Conservation (phyloP, 805 yeast species). For the Candida tibetensis region DNA sequence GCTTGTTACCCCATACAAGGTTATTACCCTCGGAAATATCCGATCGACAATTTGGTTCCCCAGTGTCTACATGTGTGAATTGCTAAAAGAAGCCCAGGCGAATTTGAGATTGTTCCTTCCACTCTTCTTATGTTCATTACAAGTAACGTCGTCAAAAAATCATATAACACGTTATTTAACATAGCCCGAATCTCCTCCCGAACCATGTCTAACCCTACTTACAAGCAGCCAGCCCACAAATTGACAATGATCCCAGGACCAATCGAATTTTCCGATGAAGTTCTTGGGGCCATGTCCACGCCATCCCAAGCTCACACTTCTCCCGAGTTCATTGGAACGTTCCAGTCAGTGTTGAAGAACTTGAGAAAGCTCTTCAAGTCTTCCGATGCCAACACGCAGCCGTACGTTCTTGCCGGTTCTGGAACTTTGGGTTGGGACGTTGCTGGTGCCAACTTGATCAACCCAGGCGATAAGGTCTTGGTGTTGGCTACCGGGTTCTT, state of each 20-base stretch:
- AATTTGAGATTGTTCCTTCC: too few relatives aligned
- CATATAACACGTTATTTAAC: too few relatives aligned
- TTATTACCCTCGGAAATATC: too few relatives aligned
- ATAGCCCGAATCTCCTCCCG: not conserved
- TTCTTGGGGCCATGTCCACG: constrained; percentile 73
- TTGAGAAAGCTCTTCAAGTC: constrained; percentile 76
- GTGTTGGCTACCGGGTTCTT: constrained; percentile 90
- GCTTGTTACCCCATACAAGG: too few relatives aligned
- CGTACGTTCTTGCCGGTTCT: constrained; percentile 80
- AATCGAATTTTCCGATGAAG: constrained; percentile 76
- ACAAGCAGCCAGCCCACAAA: constrained; percentile 43
- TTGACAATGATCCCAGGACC: constrained; percentile 80
- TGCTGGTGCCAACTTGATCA: constrained; percentile 71
- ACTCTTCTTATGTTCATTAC: too few relatives aligned
- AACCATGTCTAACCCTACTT: constrained; percentile 34
- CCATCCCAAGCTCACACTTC: constrained; percentile 90
- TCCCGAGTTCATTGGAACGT: constrained; percentile 73
- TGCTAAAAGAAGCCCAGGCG: too few relatives aligned
- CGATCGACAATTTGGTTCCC: too few relatives aligned
- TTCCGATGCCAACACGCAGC: constrained; percentile 64
- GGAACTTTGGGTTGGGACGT: constrained; percentile 97
- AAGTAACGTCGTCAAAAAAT: constrained; percentile 1
- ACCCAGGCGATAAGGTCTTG: constrained; percentile 65
- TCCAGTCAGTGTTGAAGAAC: constrained; percentile 64
- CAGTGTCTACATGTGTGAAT: too few relatives aligned